Base-by-base conservation (phyloP, 305 asterid genomes). In the Fraxinus xanthoxyloides region DNA sequence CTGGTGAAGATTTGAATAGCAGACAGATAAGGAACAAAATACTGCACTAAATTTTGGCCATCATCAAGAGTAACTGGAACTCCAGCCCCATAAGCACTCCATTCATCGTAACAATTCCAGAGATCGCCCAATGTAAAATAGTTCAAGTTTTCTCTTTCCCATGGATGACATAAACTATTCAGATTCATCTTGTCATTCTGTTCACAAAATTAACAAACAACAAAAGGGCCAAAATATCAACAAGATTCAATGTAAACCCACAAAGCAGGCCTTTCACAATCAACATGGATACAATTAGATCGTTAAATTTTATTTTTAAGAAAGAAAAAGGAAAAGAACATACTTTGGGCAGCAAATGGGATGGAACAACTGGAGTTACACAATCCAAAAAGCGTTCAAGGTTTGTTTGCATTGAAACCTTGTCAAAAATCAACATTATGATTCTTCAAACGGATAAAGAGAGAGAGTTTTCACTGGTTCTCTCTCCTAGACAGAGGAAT, bases 71-170 rank as follows among this genome's bases (percentile, higher is more conserved):
- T 43, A 77, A 96, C 89, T 17, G 99, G 98, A 81, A 94, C 97
- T 15, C 99, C 99, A 59, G 93, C 93, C 3, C 99, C 99, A 88
- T 93, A 96, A 4, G 96, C 98, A 90, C 99, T 96, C 92, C 95
- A 93, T 91, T 96, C 98, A 86, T 89, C 94, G 84, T 89, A 96
- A 46, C 91, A 86, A 76, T 89, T 92, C 99, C 99, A 94, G 77
- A 96, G 94, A 87, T 96, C 98, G 87, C 89, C 89, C 79, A 96
- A 90, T 31, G 94, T 91, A 80, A 91, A 93, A 80, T 87, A 94
- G 82, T 96, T 97, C 54, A 94, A 88, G 70, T 91, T 89, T 75
- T 93, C 98, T 80, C 97, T 90, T 82, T 88, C 99, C 94, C 93
- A 91, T 17, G 98, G 98, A 88, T 93, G 95, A 98, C 99, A 96